Evolutionary conservation across 345 rosid species (phyloP), one percentile per base, ranked within the genome.

Genomic region (Erucastrum elatum): DNA sequence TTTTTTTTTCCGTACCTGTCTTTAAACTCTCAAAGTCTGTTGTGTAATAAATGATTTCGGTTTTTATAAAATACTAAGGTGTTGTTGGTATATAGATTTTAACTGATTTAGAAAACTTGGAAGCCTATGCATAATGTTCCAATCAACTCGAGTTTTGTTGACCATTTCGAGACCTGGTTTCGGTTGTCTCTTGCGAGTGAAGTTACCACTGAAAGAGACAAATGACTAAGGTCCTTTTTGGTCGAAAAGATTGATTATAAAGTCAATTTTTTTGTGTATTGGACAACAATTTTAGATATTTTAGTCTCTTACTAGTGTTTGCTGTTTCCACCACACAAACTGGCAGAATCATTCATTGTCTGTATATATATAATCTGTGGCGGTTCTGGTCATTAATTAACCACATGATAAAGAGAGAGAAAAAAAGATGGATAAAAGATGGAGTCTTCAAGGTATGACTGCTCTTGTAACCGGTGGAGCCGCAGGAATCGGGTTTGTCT

Each of bases 401-500:
- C 26, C 31, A 11, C n/a, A n/a, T n/a, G n/a, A n/a, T n/a, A 8
- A 55, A 0, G 12, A 55, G 13, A 30, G 8, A 12, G 39, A 0
- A 41, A 39, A 10, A 10, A 39, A 39, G 12, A 76, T 76, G 79
- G 84, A 72, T 49, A 73, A 66, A 9, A 73, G 82, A 56, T 79
- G 82, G 77, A 65, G 68, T 79, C 77, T 79, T 21, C 64, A 67
- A 33, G 82, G 78, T 41, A 79, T 68, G 78, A 74, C 59, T 60
- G 82, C 69, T 79, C 82, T 79, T 33, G 78, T 79, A 0, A 79
- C 82, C 27, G 82, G 82, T 30, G 82, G 65, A 67, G 73, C 78
- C 35, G 73, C 68, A 4, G 82, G 82, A 59, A 79, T 79, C 10
- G 82, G 82, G 82, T 80, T 66, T 6, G 30, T 58, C 4, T 21